These are phyloP conservation scores for Escovopsis sp. DNA, from an alignment of 2,329 filamentous ascomycete genomes.

Conservation along the genomic window DNA sequence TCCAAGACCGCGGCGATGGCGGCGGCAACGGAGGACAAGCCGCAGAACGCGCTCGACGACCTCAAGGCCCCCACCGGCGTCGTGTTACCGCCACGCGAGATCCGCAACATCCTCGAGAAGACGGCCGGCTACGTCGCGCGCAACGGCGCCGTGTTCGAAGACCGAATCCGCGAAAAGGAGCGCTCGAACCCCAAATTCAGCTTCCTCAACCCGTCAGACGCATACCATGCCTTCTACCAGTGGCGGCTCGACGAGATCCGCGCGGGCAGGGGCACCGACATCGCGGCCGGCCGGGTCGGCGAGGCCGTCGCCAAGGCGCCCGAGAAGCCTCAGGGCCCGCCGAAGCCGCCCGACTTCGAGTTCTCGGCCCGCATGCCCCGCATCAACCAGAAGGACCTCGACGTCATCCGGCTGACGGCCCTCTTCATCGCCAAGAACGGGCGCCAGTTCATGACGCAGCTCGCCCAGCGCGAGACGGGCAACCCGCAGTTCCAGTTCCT, in stretches of 20 bases:
- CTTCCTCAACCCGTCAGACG: slow-evolving; percentile 66
- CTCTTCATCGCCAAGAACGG: slow-evolving; percentile 89
- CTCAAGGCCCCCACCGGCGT: slow-evolving; percentile 70
- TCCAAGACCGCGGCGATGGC: slow-evolving; percentile 11
- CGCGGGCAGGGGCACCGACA: slow-evolving; percentile 64
- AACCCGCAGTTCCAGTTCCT: slow-evolving; percentile 97
- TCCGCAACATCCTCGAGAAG: slow-evolving; percentile 77
- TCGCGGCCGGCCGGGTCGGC: slow-evolving; percentile 59
- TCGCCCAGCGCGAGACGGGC: slow-evolving; percentile 75
- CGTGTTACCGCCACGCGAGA: slow-evolving; percentile 78
- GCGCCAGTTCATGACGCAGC: slow-evolving; percentile 74
- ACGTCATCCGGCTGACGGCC: slow-evolving; percentile 61
- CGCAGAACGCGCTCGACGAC: slow-evolving; percentile 41
- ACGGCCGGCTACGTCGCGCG: slow-evolving; percentile 80
- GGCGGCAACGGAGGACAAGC: slow-evolving; percentile 32
- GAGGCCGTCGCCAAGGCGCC: slow-evolving; percentile 24
- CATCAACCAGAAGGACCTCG: slow-evolving; percentile 86
- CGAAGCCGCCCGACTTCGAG: slow-evolving; percentile 71
- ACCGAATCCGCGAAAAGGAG: slow-evolving; percentile 75
- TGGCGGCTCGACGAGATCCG: slow-evolving; percentile 84
- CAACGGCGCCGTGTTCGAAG: slow-evolving; percentile 57
- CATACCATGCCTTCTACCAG: slow-evolving; percentile 77
- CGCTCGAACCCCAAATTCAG: slow-evolving; percentile 77
- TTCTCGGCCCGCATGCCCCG: slow-evolving; percentile 96
- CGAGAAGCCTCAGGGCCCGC: slow-evolving; percentile 63